Percentiles rank a stretch among this genome's conserved stretches.
These are phyloP conservation scores for Hansenula lynferdii DNA, from an alignment of 1,139 yeast genomes.

Conservation along the genomic window DNA sequence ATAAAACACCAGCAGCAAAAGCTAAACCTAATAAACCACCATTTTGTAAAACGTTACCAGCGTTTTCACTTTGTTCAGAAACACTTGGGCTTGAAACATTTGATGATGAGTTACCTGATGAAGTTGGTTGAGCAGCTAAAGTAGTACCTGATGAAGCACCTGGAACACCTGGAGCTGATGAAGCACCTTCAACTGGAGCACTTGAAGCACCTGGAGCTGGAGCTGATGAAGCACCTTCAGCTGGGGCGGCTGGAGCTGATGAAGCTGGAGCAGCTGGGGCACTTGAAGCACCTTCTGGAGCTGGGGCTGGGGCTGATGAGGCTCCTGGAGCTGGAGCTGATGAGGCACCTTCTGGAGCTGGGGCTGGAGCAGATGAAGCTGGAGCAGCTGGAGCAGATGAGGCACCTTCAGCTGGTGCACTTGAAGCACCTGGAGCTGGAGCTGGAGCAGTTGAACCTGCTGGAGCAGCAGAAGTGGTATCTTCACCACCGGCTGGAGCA, in stretches of 20 bases:
- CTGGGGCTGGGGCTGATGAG: conserved; percentile 4
- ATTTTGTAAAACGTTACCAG: neutral
- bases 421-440: conserved; percentile 5
- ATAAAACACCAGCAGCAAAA: conserved; percentile 3
- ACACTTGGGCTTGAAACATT: conserved; percentile 6
- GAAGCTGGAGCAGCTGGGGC: conserved; percentile 6
- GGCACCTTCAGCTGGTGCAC: conserved; percentile 7
- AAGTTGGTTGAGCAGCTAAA: conserved; percentile 1
- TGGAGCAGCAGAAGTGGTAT: too few species aligned
- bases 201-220: conserved; percentile 10
- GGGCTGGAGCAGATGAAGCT: conserved; percentile 2
- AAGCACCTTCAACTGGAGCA: conserved; percentile 13
- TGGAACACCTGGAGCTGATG: conserved; percentile 9
- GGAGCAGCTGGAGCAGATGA: conserved; percentile 6
- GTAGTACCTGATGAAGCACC: conserved; percentile 1
- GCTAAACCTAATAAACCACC: neutral
- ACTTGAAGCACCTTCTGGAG: conserved; percentile 10
- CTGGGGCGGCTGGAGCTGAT: conserved; percentile 3
- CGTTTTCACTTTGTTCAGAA: conserved; percentile 5
- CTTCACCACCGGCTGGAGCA: conserved; percentile 12
- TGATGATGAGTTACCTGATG: conserved; percentile 1
- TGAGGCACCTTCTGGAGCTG: conserved; percentile 11
- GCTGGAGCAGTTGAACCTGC: conserved; percentile 13
- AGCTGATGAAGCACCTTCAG: conserved; percentile 1
- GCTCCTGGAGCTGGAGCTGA: conserved; percentile 9